These are phyloP conservation scores for Fusarium oligoseptatum DNA, from an alignment of 2,329 filamentous ascomycete species.

Conservation along the genomic window DNA sequence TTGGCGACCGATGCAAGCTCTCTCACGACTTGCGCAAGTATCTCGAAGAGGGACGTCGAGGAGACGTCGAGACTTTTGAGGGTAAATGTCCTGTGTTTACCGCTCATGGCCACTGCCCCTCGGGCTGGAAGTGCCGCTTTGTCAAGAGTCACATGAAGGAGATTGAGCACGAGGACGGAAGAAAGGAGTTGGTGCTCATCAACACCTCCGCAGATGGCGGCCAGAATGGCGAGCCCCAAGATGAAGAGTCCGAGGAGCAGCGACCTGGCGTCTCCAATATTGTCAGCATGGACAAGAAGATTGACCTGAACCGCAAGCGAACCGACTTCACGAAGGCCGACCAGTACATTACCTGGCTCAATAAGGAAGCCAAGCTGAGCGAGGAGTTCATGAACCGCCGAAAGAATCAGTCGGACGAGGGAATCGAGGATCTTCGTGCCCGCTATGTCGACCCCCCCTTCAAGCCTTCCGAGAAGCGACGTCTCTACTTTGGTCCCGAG, in stretches of 20 bases:
- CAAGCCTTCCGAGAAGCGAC: conserved; percentile 91
- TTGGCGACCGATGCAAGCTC: conserved; percentile 83
- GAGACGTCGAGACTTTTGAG: conserved; percentile 81
- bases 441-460: conserved; percentile 88
- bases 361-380: conserved; percentile 66
- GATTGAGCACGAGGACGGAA: conserved; percentile 80
- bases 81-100: conserved; percentile 88
- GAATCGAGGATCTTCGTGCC: conserved; percentile 79
- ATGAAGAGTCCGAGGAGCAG: conserved; percentile 62
- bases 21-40: conserved; percentile 90
- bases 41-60: conserved; percentile 82
- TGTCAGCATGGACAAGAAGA: conserved; percentile 77
- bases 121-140: conserved; percentile 96
- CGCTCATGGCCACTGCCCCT: conserved; percentile 79
- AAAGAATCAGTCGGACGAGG: conserved; percentile 58
- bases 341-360: conserved; percentile 81
- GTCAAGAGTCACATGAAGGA: conserved; percentile 89
- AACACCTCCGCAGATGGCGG: conserved; percentile 46
- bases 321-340: conserved; percentile 80
- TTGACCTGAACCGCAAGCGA: conserved; percentile 80
- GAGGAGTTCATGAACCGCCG: conserved; percentile 57
- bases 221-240: conserved; percentile 48
- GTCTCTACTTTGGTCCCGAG: conserved; percentile 92
- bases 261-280: conserved; percentile 81
- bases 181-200: conserved; percentile 82